Evolutionary conservation across 2,329 filamentous ascomycete species (phyloP).

Genomic region (Diaporthe sp.): DNA sequence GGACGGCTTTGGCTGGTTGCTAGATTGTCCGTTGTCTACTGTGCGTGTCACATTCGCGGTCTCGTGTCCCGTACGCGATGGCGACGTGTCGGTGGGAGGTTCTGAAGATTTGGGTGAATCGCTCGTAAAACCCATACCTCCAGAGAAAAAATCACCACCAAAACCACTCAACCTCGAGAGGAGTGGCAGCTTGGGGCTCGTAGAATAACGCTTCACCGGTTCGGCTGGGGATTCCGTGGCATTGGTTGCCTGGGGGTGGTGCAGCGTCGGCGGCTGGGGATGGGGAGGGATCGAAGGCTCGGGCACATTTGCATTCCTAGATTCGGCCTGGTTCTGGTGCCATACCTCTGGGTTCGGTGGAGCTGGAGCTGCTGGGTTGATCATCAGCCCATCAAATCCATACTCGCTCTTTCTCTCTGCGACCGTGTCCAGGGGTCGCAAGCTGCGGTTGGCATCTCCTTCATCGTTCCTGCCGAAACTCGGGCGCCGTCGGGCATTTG

Average conservation of each 20-base stretch:
- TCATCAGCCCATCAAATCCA: constrained; percentile 60
- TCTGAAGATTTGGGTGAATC: constrained; percentile 44
- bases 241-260: constrained; percentile 27
- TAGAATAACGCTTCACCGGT: constrained; percentile 55
- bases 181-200: constrained; percentile 70
- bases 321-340: constrained; percentile 21
- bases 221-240: constrained; percentile 40
- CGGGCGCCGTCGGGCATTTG: constrained; percentile 41
- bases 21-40: background rate
- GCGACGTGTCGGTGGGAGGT: background rate
- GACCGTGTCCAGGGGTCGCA: constrained; percentile 65
- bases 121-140: constrained; percentile 45
- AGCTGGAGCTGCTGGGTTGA: constrained; percentile 41
- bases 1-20: constrained; percentile 26
- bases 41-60: background rate
- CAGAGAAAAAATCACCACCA: constrained; percentile 69
- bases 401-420: constrained; percentile 72
- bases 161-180: constrained; percentile 72
- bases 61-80: background rate
- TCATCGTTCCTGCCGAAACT: constrained; percentile 52
- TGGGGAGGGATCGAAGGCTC: constrained; percentile 18
- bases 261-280: constrained; percentile 27
- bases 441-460: constrained; percentile 52
- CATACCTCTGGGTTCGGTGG: constrained; percentile 33
- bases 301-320: background rate